Evolutionary conservation across 495 filamentous ascomycete genomes (phyloP), one percentile per base, ranked within the genome.

Genomic region (Aspergillus bertholletiae): DNA sequence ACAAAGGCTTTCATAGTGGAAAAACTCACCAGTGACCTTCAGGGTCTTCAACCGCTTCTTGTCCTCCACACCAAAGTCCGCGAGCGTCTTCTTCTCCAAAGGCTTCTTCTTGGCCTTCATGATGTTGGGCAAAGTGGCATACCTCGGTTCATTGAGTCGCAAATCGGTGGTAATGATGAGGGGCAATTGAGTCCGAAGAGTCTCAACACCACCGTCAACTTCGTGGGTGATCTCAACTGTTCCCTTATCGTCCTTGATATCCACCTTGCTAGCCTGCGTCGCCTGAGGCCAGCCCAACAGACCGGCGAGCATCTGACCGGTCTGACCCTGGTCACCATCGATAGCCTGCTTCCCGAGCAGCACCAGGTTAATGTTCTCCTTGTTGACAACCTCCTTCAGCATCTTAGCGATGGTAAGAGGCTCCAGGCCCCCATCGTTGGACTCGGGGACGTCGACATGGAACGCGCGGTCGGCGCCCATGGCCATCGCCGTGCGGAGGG

Each of bases 101-200:
- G 88, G 87, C 85, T 97, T 98, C 88, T 97, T 98, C 88, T 97
- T 97, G 51, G 94, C 94, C 85, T 97, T 97, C 95, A 98, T 98
- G 55, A 98, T 97, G 73, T 97, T 97, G 61, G 90, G 93, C 80
- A 98, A 68, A 70, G 84, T 96, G 48, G 92, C 93, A 74, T 97
- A 98, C 48, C 95, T 74, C 51, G 94, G 95, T 82, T 95, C 89
- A 69, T 98, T 97, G 73, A 98, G 74, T 40, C 94, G 77, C 73
- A 98, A 70, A 83, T 98, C 94, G 56, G 94, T 96, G 55, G 94
- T 98, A 54, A 98, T 85, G 20, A 98, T 73, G 85, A 96, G 81
- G 0, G 94, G 94, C 72, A 98, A 68, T 76, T 85, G 86, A 17
- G 87, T 85, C 64, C 80, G 77, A 54, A 97, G 76, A 60, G 91